These are phyloP conservation scores for Nepenthes gracilis DNA, from an alignment of 148 eudicot genomes.

Conservation along the genomic window DNA sequence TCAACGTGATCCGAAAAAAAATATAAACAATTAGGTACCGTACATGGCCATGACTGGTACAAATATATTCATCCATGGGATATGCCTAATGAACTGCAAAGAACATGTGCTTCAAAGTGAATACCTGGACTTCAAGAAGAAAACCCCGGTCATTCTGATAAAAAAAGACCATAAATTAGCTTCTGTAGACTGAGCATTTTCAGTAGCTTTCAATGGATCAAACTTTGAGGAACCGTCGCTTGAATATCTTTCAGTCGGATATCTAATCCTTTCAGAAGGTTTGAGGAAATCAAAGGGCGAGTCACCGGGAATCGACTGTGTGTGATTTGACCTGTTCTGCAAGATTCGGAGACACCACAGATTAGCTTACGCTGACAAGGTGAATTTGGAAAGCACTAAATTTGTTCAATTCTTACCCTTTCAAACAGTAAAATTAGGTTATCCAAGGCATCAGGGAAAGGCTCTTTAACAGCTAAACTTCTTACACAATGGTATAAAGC, in stretches of 20 bases:
- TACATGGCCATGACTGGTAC: too few species aligned
- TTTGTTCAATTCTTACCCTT: conserved; percentile 34
- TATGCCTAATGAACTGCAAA: too few species aligned
- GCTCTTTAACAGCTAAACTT: conserved; percentile 87
- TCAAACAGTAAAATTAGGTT: conserved; percentile 75
- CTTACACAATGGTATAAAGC: conserved; percentile 84
- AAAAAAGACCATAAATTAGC: conserved; percentile 54
- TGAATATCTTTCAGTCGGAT: conserved; percentile 6
- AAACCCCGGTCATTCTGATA: conserved; percentile 67
- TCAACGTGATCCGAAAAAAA: too few species aligned
- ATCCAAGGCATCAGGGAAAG: conserved; percentile 82
- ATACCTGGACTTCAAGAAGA: conserved; percentile 66
- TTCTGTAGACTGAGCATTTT: conserved; percentile 13
- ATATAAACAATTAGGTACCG: too few species aligned
- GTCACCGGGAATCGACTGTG: conserved; percentile 33
- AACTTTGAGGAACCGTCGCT: conserved; percentile 10
- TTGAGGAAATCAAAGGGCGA: conserved; percentile 34
- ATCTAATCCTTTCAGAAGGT: conserved; percentile 40
- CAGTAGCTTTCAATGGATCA: conserved; percentile 14
- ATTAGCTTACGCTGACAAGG: background rate
- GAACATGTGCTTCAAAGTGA: too few species aligned
- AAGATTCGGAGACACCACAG: conserved; percentile 20
- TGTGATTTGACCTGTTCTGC: conserved; percentile 71
- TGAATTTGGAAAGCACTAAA: background rate
- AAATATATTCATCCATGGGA: too few species aligned